A percentile compares a stretch with the other conserved stretches of the same genome.
Conservation (phyloP, 495 filamentous ascomycete genomes). For the Penicillium coffeae region DNA sequence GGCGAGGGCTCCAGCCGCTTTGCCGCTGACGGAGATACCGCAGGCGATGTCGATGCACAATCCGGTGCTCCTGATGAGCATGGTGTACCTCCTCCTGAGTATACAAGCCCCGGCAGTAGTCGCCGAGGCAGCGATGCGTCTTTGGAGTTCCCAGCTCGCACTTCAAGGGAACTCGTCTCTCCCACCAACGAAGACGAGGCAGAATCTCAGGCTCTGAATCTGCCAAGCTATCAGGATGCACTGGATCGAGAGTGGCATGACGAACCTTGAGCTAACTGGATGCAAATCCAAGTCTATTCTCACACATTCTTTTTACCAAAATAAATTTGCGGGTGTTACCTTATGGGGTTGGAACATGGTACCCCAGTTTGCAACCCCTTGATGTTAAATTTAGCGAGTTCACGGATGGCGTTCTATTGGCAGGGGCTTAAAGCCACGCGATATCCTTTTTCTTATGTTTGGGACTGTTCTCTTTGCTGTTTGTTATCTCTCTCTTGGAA, state of each 20-base stretch:
- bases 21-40: constrained; percentile 28
- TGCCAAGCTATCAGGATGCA: constrained; percentile 26
- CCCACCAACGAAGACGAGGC: constrained; percentile 27
- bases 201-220: constrained; percentile 3
- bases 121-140: constrained; percentile 48
- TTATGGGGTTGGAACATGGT: constrained; percentile 4
- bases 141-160: constrained; percentile 23
- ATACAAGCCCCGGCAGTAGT: constrained; percentile 64
- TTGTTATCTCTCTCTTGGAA: background rate
- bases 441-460: constrained; percentile 5
- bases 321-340: background rate
- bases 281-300: background rate
- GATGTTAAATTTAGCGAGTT: constrained; percentile 20
- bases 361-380: background rate
- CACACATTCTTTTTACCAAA: background rate
- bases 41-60: background rate
- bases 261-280: constrained; percentile 4
- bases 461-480: constrained; percentile 4
- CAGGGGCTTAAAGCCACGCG: constrained; percentile 4
- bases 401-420: constrained; percentile 25
- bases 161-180: constrained; percentile 24
- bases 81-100: constrained; percentile 60
- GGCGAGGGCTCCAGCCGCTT: constrained; percentile 72
- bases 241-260: constrained; percentile 17
- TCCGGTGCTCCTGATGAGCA: constrained; percentile 13